Evolutionary conservation across 345 rosid species (phyloP).

Genomic region (Citropsis articulata): DNA sequence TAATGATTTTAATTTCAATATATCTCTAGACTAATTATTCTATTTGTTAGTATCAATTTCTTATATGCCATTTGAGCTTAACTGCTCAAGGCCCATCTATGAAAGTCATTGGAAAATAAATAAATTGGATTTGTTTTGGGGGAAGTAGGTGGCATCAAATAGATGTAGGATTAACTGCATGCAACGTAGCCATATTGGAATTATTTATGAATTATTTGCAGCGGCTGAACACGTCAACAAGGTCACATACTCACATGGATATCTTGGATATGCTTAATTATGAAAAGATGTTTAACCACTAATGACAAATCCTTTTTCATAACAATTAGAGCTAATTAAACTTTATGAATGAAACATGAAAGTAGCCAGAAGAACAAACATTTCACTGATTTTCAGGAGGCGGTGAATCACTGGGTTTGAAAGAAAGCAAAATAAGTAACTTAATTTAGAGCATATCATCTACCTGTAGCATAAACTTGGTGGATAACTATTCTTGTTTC

Average conservation of each 20-base stretch:
- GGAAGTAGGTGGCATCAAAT: background rate
- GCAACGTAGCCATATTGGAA: background rate
- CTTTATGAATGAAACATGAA: background rate
- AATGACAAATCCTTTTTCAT: background rate
- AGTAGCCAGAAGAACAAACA: background rate
- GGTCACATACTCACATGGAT: slow-evolving; percentile 1
- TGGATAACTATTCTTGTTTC: background rate
- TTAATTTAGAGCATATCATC: background rate
- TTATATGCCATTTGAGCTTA: background rate
- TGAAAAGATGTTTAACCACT: background rate
- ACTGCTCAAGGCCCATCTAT: background rate
- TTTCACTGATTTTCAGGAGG: background rate
- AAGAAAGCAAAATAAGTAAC: background rate
- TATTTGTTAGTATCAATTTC: background rate
- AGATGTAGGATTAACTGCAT: background rate
- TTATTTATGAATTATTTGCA: background rate
- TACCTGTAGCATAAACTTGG: background rate
- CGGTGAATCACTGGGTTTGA: background rate
- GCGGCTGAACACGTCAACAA: background rate
- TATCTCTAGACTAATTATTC: background rate
- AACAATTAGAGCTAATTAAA: background rate
- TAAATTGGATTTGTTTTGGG: no score
- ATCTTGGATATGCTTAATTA: background rate
- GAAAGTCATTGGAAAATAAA: no score
- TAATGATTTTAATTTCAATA: background rate